Base-by-base conservation (phyloP, 306 rosid genomes). In the Pueraria montana region DNA sequence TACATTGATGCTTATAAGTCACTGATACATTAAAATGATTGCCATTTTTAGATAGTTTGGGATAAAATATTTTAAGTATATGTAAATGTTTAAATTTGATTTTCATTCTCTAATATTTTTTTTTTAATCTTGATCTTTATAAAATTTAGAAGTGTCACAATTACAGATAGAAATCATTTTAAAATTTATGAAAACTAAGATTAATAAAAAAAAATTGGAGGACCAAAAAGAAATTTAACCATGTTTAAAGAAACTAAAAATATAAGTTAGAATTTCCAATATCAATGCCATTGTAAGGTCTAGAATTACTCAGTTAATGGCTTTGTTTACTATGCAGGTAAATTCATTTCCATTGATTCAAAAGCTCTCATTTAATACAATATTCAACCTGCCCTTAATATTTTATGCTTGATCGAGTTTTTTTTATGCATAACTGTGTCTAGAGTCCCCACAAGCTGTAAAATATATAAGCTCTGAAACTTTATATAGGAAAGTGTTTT, bases 321-420 rank as follows among this genome's bases (percentile, higher is more conserved):
- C 55, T 14, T 50, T 21, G 66, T 8, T 36, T 16, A 40, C 3
- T 14, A 67, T 26, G 66, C 40, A 49, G 42, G 43, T 16, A 52
- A 67, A 38, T 13, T 52, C 42, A 40, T 48, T 68, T 50, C 18
- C 66, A 52, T 24, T 58, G 26, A 68, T 67, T 52, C 38, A 32
- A 30, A 3, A 50, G 48, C 21, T 34, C 68, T 30, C 11, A 43
- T 3, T n/a, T 21, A 59, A n/a, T 24, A 18, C 45, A 43, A 27
- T 78, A 78, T 64, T 79, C 16, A 36, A 52, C 43, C 6, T 58
- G 18, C 21, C 24, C 59, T 67, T 34, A 38, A 79, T 79, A 67
- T 50, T 30, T 21, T 52, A 79, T 79, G 68, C 32, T 38, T 40
- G 21, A 5, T 61, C 4, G 12, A 65, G 20, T 68, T 38, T n/a